Conservation (phyloP, 2,329 filamentous ascomycete species). For the Rhexocercosporidium sp. region DNA sequence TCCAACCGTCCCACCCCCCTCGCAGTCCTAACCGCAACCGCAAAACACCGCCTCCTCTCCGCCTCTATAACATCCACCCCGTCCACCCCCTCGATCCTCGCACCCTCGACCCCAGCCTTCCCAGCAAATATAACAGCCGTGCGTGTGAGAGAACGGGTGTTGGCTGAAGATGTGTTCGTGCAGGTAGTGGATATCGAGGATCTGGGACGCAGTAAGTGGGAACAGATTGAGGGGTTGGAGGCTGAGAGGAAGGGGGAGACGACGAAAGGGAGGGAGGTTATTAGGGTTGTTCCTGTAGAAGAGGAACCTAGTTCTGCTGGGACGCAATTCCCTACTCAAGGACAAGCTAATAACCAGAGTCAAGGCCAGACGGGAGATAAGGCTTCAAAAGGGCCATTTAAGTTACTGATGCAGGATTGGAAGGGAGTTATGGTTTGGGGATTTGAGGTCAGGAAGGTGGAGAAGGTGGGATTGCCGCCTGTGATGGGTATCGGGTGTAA, state of each 20-base stretch:
- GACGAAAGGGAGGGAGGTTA: conserved; percentile 78
- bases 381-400: conserved; percentile 63
- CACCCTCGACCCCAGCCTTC: conserved; percentile 54
- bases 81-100: conserved; percentile 47
- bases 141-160: conserved; percentile 56
- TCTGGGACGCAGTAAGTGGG: conserved; percentile 78
- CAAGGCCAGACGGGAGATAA: neutral
- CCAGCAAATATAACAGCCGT: conserved; percentile 63
- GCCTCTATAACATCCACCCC: conserved; percentile 65
- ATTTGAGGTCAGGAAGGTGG: conserved; percentile 72
- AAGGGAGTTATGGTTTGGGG: conserved; percentile 71
- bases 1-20: conserved; percentile 51
- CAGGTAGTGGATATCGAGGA: conserved; percentile 91
- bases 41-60: conserved; percentile 78
- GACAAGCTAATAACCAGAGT: conserved; percentile 12
- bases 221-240: conserved; percentile 84
- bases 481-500: conserved; percentile 81
- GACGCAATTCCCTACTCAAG: conserved; percentile 38
- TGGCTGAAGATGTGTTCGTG: conserved; percentile 70
- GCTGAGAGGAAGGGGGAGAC: conserved; percentile 74
- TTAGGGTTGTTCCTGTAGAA: conserved; percentile 65
- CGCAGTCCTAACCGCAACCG: conserved; percentile 62
- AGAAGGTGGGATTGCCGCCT: conserved; percentile 61
- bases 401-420: conserved; percentile 82
- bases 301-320: conserved; percentile 13